These are phyloP conservation scores for Harringtonia lauricola DNA, from an alignment of 2,329 filamentous ascomycete species.

Conservation along the genomic window DNA sequence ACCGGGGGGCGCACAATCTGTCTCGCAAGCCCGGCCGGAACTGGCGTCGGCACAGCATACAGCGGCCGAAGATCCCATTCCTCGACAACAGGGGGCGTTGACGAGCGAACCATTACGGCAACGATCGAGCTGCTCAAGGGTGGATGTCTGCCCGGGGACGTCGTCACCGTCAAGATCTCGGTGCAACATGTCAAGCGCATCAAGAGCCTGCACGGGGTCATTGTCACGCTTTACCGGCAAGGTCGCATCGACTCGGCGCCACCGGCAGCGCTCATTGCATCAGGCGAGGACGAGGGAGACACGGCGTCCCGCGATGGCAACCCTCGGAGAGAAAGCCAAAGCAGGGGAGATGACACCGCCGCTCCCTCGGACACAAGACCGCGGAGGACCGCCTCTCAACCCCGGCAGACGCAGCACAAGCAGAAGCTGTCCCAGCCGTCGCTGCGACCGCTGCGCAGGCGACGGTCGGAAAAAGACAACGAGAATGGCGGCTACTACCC, in stretches of 20 bases:
- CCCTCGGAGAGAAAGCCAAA: no score
- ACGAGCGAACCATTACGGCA: constrained; percentile 73
- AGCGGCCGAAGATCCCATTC: background rate
- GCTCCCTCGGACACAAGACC: no score
- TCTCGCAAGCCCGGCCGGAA: background rate
- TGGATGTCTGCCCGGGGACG: constrained; percentile 78
- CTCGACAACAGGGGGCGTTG: constrained; percentile 22
- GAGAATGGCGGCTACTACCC: constrained; percentile 70
- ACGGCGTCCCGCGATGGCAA: background rate
- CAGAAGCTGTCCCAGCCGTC: background rate
- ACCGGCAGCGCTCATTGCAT: constrained; percentile 32
- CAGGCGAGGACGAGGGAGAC: background rate
- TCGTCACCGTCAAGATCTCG: constrained; percentile 65
- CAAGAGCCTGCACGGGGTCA: constrained; percentile 84
- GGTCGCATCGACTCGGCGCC: constrained; percentile 76
- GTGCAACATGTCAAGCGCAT: constrained; percentile 84
- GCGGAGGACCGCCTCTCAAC: no score
- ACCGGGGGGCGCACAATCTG: background rate
- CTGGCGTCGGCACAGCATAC: background rate
- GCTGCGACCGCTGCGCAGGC: background rate
- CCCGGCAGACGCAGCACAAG: background rate
- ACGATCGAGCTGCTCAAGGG: constrained; percentile 73
- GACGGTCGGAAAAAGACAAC: background rate
- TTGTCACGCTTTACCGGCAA: constrained; percentile 84
- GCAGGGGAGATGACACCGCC: no score